A percentile compares a stretch with the other conserved stretches of the same genome.
Evolutionary conservation across 768 basidiomycete species (phyloP).

Genomic region (Suillus subluteus): DNA sequence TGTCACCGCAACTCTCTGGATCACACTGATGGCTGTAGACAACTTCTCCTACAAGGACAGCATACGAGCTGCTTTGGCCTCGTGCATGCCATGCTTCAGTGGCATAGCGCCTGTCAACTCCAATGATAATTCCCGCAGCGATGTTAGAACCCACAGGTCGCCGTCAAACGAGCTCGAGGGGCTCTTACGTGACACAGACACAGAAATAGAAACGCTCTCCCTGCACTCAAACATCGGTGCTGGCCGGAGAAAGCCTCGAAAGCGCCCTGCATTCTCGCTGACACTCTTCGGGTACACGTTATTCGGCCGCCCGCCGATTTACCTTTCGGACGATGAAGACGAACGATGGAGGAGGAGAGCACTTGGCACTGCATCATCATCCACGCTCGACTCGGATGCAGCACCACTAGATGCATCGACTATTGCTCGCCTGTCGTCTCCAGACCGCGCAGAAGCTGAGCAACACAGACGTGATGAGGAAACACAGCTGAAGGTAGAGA

Average conservation of each 20-base stretch:
- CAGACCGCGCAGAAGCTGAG: conserved; percentile 38
- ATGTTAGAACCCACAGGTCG: conserved; percentile 33
- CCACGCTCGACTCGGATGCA: conserved; percentile 72
- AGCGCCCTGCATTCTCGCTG: conserved; percentile 42
- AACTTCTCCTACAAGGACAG: conserved; percentile 66
- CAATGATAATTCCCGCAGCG: conserved; percentile 19
- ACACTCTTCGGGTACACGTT: conserved; percentile 68
- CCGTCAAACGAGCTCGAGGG: conserved; percentile 49
- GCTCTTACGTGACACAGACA: conserved; percentile 52
- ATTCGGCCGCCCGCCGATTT: conserved; percentile 66
- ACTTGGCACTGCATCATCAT: conserved; percentile 33
- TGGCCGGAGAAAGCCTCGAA: conserved; percentile 36
- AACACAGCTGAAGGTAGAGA: conserved; percentile 49
- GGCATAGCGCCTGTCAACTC: conserved; percentile 29
- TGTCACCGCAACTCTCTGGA: background rate
- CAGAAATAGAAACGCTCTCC: conserved; percentile 65
- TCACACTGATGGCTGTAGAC: conserved; percentile 36
- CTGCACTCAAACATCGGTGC: conserved; percentile 64
- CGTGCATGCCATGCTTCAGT: conserved; percentile 63
- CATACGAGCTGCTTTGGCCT: conserved; percentile 56
- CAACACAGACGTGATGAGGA: conserved; percentile 42
- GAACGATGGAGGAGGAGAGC: conserved; percentile 24
- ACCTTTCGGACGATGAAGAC: conserved; percentile 56
- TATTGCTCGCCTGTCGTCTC: conserved; percentile 55
- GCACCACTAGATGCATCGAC: conserved; percentile 61